phyloP scores from a whole-genome alignment of 176 grass and related monocot genomes.

The Oryza rufipogon region DNA sequence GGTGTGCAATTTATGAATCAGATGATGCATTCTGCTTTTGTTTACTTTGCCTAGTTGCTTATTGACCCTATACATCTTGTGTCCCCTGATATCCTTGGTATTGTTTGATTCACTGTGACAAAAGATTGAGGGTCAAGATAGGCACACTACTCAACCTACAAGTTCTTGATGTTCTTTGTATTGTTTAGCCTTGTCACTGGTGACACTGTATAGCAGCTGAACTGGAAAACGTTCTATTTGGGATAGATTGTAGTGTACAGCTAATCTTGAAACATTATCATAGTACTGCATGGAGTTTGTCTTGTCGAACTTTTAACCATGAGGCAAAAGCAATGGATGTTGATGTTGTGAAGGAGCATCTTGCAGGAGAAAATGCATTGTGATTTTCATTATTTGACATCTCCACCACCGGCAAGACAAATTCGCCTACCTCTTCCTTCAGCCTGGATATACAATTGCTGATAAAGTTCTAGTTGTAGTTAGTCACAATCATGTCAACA shows the following conservation, averaged over 20 bases:
- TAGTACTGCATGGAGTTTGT: not conserved
- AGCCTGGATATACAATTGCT: too few species aligned
- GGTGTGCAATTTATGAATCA: constrained; percentile 31
- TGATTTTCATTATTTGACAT: not conserved
- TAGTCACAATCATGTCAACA: too few species aligned
- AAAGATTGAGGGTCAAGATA: not conserved
- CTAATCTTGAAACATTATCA: constrained; percentile 1
- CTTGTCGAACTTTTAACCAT: not conserved
- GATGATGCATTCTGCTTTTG: constrained; percentile 24
- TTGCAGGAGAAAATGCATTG: not conserved
- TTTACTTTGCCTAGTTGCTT: not conserved
- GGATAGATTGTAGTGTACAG: not conserved
- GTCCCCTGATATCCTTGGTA: not conserved
- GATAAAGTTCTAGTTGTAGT: too few species aligned
- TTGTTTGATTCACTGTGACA: not conserved
- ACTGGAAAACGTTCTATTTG: not conserved
- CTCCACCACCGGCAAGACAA: not conserved
- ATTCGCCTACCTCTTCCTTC: not conserved
- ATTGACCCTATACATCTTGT: not conserved
- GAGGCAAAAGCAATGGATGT: not conserved
- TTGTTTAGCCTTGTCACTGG: not conserved
- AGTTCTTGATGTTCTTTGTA: constrained; percentile 18
- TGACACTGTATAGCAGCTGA: not conserved
- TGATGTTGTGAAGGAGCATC: not conserved
- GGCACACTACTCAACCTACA: not conserved